Percentiles rank a stretch among this genome's conserved stretches.
Conservation (phyloP, 2,329 filamentous ascomycete genomes). For the Colletotrichum abscissum region DNA sequence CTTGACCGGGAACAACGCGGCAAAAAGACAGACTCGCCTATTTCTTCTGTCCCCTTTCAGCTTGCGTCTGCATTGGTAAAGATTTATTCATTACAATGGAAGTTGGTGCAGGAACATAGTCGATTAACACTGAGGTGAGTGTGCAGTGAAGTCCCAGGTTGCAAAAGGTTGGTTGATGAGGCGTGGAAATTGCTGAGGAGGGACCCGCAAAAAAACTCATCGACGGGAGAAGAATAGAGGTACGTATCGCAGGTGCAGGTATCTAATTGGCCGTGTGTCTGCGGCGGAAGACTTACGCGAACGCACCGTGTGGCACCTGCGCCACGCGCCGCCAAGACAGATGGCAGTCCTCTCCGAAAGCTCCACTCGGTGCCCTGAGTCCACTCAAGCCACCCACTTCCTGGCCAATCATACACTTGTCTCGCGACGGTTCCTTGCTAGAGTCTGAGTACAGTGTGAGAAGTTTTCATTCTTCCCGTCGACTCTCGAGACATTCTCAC, state of each 20-base stretch:
- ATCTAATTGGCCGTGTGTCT: not conserved
- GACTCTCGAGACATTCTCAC: conserved; percentile 1
- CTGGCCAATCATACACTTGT: conserved; percentile 16
- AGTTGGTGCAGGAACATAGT: not conserved
- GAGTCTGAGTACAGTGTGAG: conserved; percentile 25
- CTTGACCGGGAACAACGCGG: conserved; percentile 1
- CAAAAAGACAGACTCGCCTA: not conserved
- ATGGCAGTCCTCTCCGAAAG: conserved; percentile 22
- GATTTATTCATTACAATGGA: not conserved
- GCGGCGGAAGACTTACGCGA: conserved; percentile 31
- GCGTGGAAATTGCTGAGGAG: not conserved
- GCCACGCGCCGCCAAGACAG: conserved; percentile 33
- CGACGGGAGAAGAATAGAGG: not conserved
- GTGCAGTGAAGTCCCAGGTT: not conserved
- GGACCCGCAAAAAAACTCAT: not conserved
- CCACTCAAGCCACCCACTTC: conserved; percentile 1
- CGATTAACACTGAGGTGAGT: not conserved
- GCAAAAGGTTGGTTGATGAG: not conserved
- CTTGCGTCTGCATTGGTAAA: conserved; percentile 1
- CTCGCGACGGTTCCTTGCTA: conserved; percentile 1
- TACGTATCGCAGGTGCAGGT: not conserved
- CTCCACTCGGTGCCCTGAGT: conserved; percentile 6
- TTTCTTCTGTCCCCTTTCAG: not conserved
- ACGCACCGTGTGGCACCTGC: conserved; percentile 29
- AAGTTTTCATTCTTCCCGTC: not conserved